phyloP scores from a whole-genome alignment of 768 basidiomycete species.

The Macrolepiota dolichaula region DNA sequence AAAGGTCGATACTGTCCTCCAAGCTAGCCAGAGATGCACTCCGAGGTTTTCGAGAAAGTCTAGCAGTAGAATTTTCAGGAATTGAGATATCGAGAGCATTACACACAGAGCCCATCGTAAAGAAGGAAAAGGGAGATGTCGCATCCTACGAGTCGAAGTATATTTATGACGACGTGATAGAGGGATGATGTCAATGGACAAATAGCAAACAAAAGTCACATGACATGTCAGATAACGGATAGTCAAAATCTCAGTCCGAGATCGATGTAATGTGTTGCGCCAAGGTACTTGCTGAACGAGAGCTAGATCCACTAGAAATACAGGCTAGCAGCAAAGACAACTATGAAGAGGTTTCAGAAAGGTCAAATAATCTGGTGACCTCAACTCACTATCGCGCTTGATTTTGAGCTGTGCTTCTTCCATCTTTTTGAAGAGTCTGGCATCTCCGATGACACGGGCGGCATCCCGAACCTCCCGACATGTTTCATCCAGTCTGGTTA shows the following conservation, averaged over 20 bases:
- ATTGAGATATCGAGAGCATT: not conserved
- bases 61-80: conserved; percentile 6
- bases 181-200: conserved; percentile 3
- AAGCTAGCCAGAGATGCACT: conserved; percentile 18
- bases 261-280: not conserved
- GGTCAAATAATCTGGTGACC: not conserved
- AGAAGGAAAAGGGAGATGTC: not conserved
- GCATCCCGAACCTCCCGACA: conserved; percentile 97
- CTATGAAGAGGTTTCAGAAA: conserved; percentile 30
- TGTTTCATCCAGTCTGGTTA: conserved; percentile 94
- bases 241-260: not conserved
- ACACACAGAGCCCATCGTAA: not conserved
- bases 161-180: not conserved
- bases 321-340: conserved; percentile 84
- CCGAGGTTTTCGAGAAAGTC: conserved; percentile 17
- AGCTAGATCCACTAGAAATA: conserved; percentile 54
- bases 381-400: conserved; percentile 87
- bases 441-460: conserved; percentile 95
- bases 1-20: conserved; percentile 20
- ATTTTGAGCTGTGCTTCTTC: conserved; percentile 92
- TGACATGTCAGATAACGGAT: conserved; percentile 13
- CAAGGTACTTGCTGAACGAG: not conserved
- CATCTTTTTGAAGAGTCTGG: conserved; percentile 96
- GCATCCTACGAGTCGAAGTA: not conserved
- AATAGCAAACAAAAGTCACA: conserved; percentile 1